A percentile compares a stretch with the other conserved stretches of the same genome.
phyloP scores from a whole-genome alignment of 306 rosid species.

The Quercus berberidifolia region DNA sequence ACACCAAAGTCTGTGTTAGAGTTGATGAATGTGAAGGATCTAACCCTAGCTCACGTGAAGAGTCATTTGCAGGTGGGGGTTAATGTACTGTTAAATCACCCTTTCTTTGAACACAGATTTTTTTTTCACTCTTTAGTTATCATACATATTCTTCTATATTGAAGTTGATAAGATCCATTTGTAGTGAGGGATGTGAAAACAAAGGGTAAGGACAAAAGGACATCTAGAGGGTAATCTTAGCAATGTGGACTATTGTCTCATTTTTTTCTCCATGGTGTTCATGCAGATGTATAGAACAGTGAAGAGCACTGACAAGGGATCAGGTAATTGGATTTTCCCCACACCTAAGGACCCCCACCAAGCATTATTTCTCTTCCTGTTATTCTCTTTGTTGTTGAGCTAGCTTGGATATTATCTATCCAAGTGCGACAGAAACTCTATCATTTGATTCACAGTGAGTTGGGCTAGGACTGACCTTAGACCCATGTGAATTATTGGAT shows the following conservation, averaged over 20 bases:
- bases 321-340: conserved; percentile 57
- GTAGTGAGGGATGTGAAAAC: conserved; percentile 44
- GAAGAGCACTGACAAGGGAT: conserved; percentile 78
- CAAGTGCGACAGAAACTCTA: conserved; percentile 38
- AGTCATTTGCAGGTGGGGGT: conserved; percentile 94
- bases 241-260: conserved; percentile 34
- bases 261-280: conserved; percentile 29
- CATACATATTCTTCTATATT: conserved; percentile 17
- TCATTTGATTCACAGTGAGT: conserved; percentile 30
- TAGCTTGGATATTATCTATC: conserved; percentile 12
- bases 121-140: background rate
- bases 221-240: conserved; percentile 40
- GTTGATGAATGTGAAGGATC: conserved; percentile 91
- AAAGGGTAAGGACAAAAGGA: conserved; percentile 57
- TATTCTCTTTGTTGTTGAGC: conserved; percentile 50
- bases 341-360: conserved; percentile 30
- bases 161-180: background rate
- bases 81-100: conserved; percentile 21
- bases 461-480: conserved; percentile 12
- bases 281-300: conserved; percentile 99
- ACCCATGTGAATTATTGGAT: conserved; percentile 45
- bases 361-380: conserved; percentile 28
- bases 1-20: conserved; percentile 94
- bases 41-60: conserved; percentile 97
- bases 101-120: conserved; percentile 26